Evolutionary conservation across 305 asterid genomes (phyloP).

Genomic region (Solanum chacoense): DNA sequence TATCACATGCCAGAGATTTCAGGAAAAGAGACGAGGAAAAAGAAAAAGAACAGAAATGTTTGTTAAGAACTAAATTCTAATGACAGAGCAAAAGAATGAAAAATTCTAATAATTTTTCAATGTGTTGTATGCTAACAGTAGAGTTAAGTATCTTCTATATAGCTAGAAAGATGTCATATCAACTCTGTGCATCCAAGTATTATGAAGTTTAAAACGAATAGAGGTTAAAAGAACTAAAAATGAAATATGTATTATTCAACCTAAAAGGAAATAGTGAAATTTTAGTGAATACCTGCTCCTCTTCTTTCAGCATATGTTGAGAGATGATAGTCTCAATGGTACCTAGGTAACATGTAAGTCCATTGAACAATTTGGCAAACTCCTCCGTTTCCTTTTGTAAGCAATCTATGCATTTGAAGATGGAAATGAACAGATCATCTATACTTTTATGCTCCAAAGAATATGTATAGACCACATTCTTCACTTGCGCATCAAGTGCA

Average conservation of each 20-base stretch:
- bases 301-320: conserved; percentile 89
- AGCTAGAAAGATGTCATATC: neutral
- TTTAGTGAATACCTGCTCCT: conserved; percentile 50
- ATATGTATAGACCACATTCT: conserved; percentile 58
- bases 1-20: conserved; percentile 4
- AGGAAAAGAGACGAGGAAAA: neutral
- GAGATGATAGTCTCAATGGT: conserved; percentile 46
- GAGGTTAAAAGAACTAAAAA: neutral
- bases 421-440: conserved; percentile 39
- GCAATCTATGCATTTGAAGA: conserved; percentile 47
- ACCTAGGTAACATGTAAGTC: conserved; percentile 48
- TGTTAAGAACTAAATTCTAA: neutral
- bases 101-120: neutral
- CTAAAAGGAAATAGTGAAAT: neutral
- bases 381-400: conserved; percentile 36
- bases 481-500: conserved; percentile 57
- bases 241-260: neutral
- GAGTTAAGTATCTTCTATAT: neutral
- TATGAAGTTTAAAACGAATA: neutral
- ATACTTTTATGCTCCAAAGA: conserved; percentile 59
- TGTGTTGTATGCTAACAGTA: neutral
- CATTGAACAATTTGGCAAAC: conserved; percentile 34
- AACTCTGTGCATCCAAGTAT: neutral
- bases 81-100: neutral
- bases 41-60: neutral